Evolutionary conservation across 2,329 filamentous ascomycete species (phyloP), one percentile per base, ranked within the genome.

Genomic region (Ophiocordyceps robertsii): DNA sequence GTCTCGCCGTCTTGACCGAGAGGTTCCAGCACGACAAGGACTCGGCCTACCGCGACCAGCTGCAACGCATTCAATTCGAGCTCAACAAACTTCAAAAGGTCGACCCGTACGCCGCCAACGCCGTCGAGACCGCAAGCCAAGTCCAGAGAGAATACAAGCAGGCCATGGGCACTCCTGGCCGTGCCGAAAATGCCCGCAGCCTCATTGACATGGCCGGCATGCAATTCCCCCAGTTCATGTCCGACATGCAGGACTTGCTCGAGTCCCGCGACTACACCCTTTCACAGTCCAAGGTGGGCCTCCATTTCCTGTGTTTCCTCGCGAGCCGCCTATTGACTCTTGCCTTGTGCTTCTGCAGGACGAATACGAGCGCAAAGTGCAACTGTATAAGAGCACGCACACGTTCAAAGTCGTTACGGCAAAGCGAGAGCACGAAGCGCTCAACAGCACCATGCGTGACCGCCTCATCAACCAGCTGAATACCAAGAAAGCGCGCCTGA

Each of bases 61-160:
- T 95, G 2, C 82, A 92, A 55, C 86, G 86, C 51, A 78, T 95
- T n/a, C 89, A 95, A 64, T 80, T 86, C 49, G 89, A 95, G 61
- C 88, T 89, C 64, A 85, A 77, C 45, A 73, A 94, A 38, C 86
- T 95, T 50, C 80, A 87, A 60, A 80, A 84, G 51, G 84, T 92
- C 41, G 83, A 95, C 55, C 83, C 85, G 1, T 93, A 94, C 59
- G 70, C 73, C 41, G 70, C 79, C 46, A 75, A 77, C 46, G 78
- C 85, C 39, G 70, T 95, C 38, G 81, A 87, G 47, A 76, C 84
- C 44, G 78, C 88, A 47, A 69, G 73, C 41, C 75, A 79, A 51
- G 64, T 82, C 54, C 75, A 77, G 45, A 67, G 71, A 47, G 67
- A 72, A 44, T 69, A 75, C 43, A 65, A 67, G 32, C 69, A 72